Base-by-base conservation (phyloP, 495 filamentous ascomycete species). In the Penicillium taxi region DNA sequence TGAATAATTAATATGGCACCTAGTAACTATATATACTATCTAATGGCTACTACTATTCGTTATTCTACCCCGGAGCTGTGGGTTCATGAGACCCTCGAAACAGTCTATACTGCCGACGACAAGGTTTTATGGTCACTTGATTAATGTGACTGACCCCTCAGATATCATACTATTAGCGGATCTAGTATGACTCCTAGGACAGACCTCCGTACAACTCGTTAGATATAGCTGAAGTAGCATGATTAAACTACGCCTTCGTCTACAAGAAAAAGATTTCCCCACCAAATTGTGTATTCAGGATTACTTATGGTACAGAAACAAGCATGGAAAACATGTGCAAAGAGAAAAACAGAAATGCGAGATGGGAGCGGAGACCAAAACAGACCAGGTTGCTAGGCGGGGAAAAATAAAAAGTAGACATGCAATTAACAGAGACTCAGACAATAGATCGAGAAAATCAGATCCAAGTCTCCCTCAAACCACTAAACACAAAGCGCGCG, bases 231-330 rank as follows among this genome's bases (percentile, higher is more conserved):
- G n/a, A n/a, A n/a, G n/a, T n/a, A n/a, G n/a, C 16, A 32, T 32
- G 29, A 12, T 12, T 34, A 34, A 29, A 7, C 6, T 29, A 12
- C 4, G 26, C 14, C 6, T 4, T 7, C 9, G 11, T 6, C 5
- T 4, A 21, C 37, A 34, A n/a, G n/a, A n/a, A n/a, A n/a, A n/a
- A n/a, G n/a, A n/a, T n/a, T 25, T 51, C 47, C 60, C 61, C 59
- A 59, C 59, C 58, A 61, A 52, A 56, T 53, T 40, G 48, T 59
- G 53, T 52, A 55, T 50, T 58, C 55, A 55, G 50, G 55, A 63
- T 63, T 59, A 63, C 61, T 55, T 65, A 65, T 65, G 56, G 59
- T 65, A 65, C 61, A 65, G 50, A 56, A 61, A 55, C 52, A 56
- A 48, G 55, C 6, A 1, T 5, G 31, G 16, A 16, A 51, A 45